Base-by-base conservation (phyloP, 257 asterid species). In the Paulownia fortunei region DNA sequence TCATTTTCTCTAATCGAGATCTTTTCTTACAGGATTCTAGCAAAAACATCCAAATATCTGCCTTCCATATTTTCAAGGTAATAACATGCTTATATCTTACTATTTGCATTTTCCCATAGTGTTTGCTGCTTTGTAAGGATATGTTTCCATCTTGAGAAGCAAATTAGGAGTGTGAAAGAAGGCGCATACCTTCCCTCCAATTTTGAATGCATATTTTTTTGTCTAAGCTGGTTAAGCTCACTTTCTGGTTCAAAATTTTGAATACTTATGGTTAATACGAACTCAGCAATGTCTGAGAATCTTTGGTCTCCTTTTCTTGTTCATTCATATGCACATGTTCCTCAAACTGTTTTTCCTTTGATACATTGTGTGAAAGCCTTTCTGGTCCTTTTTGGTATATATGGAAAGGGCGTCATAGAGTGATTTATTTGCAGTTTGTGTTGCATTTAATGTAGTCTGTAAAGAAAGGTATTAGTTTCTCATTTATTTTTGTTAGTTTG, bases 41-140 rank as follows among this genome's bases (percentile, higher is more conserved):
- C 95, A 96, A 89, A 90, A 96, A 89, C 81, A 96, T 96, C 69
- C 99, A 93, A 84, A 77, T 93, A 54, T 93, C 96, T 18, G 98
- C 97, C 80, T 96, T 96, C 85, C 99, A 96, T 83, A 89, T 96
- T 79, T 96, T 96, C 91, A 96, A 96, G 98, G 99, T 91, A 86
- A 80, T 65, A 41, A 75, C 67, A 54, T 58, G 19, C 34, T 76
- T 75, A 78, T 62, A 76, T 71, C 66, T 54, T 12, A 19, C 66
- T 34, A 26, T 80, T 34, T 79, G 42, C 64, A 19, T 56, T 24
- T 72, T 74, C 42, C 75, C 37, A 7, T 69, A 27, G 21, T 23
- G 21, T 60, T 49, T 52, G 21, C 44, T 76, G 21, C 47, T 36
- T 44, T 21, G 36, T 34, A 60, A 56, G 64, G 15, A 59, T 76